phyloP scores from a whole-genome alignment of 2,329 filamentous ascomycete genomes.

The Lasiodiplodia citricola region DNA sequence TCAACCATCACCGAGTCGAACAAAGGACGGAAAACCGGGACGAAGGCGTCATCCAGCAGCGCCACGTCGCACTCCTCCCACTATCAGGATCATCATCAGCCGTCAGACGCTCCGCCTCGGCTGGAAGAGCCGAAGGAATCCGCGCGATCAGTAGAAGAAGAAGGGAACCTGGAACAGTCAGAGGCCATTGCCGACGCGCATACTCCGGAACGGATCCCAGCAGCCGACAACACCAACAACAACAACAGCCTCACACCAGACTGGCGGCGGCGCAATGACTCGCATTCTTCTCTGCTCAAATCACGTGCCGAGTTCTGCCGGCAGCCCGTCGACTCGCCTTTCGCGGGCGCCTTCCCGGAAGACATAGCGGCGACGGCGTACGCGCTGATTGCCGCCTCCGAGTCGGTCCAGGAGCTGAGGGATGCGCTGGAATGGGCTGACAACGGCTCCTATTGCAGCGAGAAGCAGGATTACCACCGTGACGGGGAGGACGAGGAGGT shows the following conservation, averaged over 20 bases:
- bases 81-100: background rate
- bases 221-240: background rate
- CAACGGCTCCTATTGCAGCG: background rate
- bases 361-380: background rate
- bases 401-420: slow-evolving; percentile 7
- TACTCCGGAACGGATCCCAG: background rate
- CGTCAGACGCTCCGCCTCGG: background rate
- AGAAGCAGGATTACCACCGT: background rate
- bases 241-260: background rate
- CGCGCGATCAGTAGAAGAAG: background rate
- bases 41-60: background rate
- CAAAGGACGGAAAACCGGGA: background rate
- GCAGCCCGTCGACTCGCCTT: background rate
- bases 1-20: background rate
- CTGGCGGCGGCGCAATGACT: background rate
- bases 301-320: background rate
- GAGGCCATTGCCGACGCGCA: background rate
- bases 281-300: background rate
- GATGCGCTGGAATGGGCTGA: background rate
- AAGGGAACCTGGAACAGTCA: background rate
- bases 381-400: background rate
- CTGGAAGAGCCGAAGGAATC: background rate
- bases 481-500: background rate
- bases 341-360: background rate
- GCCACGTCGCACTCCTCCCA: background rate